Evolutionary conservation across 345 rosid species (phyloP), one percentile per base, ranked within the genome.

Genomic region (Erysimum cheiranthoides): DNA sequence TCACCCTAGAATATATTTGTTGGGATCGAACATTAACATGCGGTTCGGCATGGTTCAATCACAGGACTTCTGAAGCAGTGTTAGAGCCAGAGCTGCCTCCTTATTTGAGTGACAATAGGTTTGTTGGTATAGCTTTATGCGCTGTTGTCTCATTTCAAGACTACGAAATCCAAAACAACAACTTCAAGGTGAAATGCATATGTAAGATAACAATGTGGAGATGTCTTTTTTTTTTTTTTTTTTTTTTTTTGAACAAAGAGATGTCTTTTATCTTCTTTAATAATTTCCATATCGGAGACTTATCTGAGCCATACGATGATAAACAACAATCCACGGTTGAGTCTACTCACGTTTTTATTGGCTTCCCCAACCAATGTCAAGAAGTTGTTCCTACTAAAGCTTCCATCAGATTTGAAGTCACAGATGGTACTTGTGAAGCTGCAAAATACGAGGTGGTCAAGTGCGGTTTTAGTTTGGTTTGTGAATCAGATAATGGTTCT

Each of bases 81-180:
- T 63, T 63, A 28, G 18, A 63, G 68, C 53, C 53, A 13, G 16
- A 61, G 13, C 36, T 62, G 17, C 68, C 51, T 6, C 12, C 21
- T 28, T 21, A 42, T 14, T 63, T 52, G 68, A 12, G 17, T 43
- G 53, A 63, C 27, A 63, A 12, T 25, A 21, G 51, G 34, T 14
- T 63, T 42, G 32, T 40, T 63, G 32, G 32, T 3, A n/a, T n/a
- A n/a, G n/a, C n/a, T n/a, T 5, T 31, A 31, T 31, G 32, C 32
- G 3, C 32, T 1, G 5, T 31, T 31, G 32, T 31, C 32, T 31
- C 5, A 5, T 31, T 31, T 31, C 3, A 31, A 3, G 32, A 31
- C 3, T 5, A 31, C 32, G 5, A 1, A 5, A 5, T 31, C 5
- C 32, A 31, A 31, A 31, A 31, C 32, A 31, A 31, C 32, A 21